Conservation (phyloP, 306 rosid species). For the Pterocarpus santalinus region DNA sequence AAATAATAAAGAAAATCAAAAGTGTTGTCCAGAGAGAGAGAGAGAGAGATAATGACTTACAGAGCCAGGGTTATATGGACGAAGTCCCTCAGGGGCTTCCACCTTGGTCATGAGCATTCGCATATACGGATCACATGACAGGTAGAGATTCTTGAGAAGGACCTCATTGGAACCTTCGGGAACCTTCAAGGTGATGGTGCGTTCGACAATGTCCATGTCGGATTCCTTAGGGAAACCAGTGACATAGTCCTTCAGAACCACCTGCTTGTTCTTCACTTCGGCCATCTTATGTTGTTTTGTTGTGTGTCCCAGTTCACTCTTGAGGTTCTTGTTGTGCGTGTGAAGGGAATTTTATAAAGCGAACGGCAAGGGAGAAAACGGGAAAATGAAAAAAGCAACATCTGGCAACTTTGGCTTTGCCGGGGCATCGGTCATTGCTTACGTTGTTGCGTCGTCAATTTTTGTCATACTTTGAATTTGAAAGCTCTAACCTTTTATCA, state of each 20-base stretch:
- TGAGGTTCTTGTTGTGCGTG: no score
- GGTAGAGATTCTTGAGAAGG: conserved; percentile 42
- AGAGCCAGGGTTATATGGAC: background rate
- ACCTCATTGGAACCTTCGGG: conserved; percentile 44
- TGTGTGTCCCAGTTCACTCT: background rate
- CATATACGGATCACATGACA: conserved; percentile 53
- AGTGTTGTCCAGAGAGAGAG: no score
- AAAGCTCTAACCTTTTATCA: background rate
- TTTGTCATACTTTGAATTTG: background rate
- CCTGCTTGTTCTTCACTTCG: conserved; percentile 23
- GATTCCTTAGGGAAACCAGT: conserved; percentile 44
- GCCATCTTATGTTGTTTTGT: background rate
- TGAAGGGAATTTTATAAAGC: no score
- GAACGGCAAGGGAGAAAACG: no score
- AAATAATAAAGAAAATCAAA: no score
- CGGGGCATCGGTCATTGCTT: no score
- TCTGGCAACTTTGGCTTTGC: no score
- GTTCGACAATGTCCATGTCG: conserved; percentile 41
- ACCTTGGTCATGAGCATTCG: conserved; percentile 12
- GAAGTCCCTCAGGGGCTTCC: background rate
- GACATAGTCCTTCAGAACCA: conserved; percentile 5
- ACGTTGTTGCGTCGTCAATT: no score
- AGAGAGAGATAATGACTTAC: background rate
- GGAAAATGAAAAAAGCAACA: no score
- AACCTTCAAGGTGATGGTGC: conserved; percentile 37